Evolutionary conservation across 495 filamentous ascomycete species (phyloP), one percentile per base, ranked within the genome.

Genomic region (Podospora pseudocomata): DNA sequence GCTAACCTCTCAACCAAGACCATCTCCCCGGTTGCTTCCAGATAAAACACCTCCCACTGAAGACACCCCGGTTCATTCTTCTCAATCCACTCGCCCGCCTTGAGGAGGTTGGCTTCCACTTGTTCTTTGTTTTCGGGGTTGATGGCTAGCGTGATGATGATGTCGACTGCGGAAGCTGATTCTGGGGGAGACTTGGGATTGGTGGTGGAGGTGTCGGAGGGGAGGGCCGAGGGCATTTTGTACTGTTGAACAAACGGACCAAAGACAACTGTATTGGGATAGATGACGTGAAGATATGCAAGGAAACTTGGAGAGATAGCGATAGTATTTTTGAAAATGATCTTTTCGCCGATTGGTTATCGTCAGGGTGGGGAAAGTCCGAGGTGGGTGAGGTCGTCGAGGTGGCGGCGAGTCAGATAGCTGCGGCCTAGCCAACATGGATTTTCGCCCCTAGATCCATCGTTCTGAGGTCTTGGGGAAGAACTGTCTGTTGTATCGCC

Each of bases 41-140:
- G 55, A 11, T 58, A 58, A 58, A 58, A 58, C 55, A 58, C 55
- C 23, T 58, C 55, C n/a, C n/a, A 58, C 23, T 58, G n/a, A 11
- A 58, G 55, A 26, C n/a, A 58, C 13, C 55, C 55, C 55, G 55
- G 55, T 26, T 58, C n/a, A 58, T 58, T 19, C n/a, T 19, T 26
- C 55, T 58, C 55, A 26, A 58, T 20, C n/a, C 23, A 19, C 19
- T 58, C 18, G 19, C 55, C 55, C 5, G 23, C n/a, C n/a, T 58
- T 26, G 18, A 58, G n/a, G 6, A 58, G 55, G 55, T 58, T 20
- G 6, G n/a, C 23, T 13, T 58, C 55, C n/a, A 58, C 55, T 58
- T 26, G n/a, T 11, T 4, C 55, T 20, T 58, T 58, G 18, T 26
- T 58, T 2, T 58, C 55, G n/a, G 55, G 55, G 23, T 19, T 58